Evolutionary conservation across 768 basidiomycete species (phyloP).

Genomic region (Tephrocybe sp.): DNA sequence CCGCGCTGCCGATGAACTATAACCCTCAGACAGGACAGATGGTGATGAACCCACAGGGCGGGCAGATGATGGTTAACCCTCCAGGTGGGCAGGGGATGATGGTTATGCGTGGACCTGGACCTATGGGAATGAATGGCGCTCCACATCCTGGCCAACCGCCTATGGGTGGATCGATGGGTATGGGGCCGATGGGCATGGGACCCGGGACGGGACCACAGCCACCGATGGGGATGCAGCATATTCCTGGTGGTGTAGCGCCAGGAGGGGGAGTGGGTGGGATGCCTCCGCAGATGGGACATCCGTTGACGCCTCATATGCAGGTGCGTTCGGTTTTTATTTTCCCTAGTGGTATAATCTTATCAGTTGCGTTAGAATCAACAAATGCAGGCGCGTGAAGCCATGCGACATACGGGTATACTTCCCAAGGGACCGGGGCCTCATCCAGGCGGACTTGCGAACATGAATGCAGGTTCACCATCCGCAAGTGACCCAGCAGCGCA

Average conservation of each 20-base stretch:
- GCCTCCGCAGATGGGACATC: constrained; percentile 35
- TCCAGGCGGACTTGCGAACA: constrained; percentile 20
- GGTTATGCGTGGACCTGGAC: constrained; percentile 28
- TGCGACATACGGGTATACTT: constrained; percentile 28
- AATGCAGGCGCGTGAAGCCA: constrained; percentile 14
- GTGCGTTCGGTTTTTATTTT: constrained; percentile 16
- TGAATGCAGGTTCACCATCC: constrained; percentile 43
- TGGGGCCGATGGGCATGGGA: constrained; percentile 20
- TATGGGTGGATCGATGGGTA: constrained; percentile 24
- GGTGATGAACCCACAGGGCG: constrained; percentile 29
- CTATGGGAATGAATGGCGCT: constrained; percentile 22
- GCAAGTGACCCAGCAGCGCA: constrained; percentile 35
- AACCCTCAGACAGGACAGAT: constrained; percentile 19
- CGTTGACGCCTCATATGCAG: constrained; percentile 38
- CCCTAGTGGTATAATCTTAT: not conserved
- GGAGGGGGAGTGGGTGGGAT: constrained; percentile 25
- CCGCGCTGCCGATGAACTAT: constrained; percentile 26
- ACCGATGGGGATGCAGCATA: constrained; percentile 17
- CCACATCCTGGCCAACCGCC: constrained; percentile 20
- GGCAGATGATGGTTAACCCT: constrained; percentile 28
- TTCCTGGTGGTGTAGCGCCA: constrained; percentile 10
- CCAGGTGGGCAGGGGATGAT: constrained; percentile 40
- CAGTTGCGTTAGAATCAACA: constrained; percentile 18
- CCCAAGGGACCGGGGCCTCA: constrained; percentile 35
- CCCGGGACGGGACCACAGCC: constrained; percentile 13